Base-by-base conservation (phyloP, 176 grass and related monocot genomes). In the Luzula sylvatica region DNA sequence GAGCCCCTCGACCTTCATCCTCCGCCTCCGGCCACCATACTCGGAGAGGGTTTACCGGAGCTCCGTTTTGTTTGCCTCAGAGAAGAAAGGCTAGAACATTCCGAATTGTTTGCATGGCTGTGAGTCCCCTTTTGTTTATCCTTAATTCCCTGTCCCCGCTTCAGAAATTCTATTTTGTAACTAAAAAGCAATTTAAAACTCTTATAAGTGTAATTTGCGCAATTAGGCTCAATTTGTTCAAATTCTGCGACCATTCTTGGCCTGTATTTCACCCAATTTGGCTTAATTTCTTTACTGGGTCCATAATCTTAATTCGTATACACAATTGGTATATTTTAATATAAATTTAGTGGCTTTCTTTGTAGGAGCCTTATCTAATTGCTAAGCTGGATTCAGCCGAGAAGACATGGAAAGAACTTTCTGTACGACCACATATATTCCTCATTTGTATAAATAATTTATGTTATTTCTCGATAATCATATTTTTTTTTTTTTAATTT, bases 391-490 rank as follows among this genome's bases (percentile, higher is more conserved):
- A 88, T 63, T 85, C 83, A 64, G 77, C 89, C 20, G 89, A 88
- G 66, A 88, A 68, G 61, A 86, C 73, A 30, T 85, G 80, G 89
- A 88, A 79, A 75, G 89, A 95, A 64, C 74, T 85, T 64, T 88
- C 80, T 76, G 89, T 95, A 95, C 69, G 76, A 39, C 40, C 41
- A 55, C 38, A 48, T 27, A 68, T 64, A 52, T 30, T 50, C 32
- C 49, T 49, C 46, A 26, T 51, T 9, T 43, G 3, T 38, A 58
- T 16, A 12, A 67, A 13, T 46, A 67, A 21, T 39, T 51, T 51
- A 19, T 51, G 46, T 51, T 4, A 17, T 22, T 51, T 19, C n/a
- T 51, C 4, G 20, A 5, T 20, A 15, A 19, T 35, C 55, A 38
- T 15, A 42, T 38, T 40, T n/a, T 19, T 11, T 8, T 35, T 7